Evolutionary conservation across 2,329 filamentous ascomycete species (phyloP), one percentile per base, ranked within the genome.

Genomic region (Ilyonectria sp.): DNA sequence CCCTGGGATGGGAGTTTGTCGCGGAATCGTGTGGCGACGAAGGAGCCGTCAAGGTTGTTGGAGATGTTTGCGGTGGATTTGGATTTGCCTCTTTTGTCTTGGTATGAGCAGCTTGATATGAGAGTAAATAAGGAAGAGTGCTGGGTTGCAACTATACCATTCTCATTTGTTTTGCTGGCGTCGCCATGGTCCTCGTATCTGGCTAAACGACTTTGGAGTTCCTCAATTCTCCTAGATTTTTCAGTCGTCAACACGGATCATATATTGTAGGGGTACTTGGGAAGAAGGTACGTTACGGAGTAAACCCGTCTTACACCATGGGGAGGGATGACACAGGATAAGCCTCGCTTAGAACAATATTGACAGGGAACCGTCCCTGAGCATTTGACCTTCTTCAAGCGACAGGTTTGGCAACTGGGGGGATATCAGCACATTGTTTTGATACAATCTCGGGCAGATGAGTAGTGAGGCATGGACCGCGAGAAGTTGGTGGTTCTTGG

Each of bases 381-480:
- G 33, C 47, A 60, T 37, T 60, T 60, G 10, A 53, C 57, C 8
- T 60, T 60, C n/a, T 60, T 60, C 17, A 49, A 7, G 23, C 57
- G 57, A 10, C 57, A 60, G 26, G 57, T 60, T 47, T 31, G 23
- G 6, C 57, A 53, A 5, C 57, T 60, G 8, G 1, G 13, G 23
- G 3, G 13, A 15, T 52, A 23, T 60, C 33, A 60, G 47, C 5
- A 4, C 17, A 23, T 8, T 40, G 13, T 1, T 40, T 31, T 21
- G 19, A 58, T 31, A 15, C n/a, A 15, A 40, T n/a, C 10, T 13
- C 29, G 6, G 26, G 21, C 8, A 21, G 23, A 58, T 19, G 7
- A 47, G 11, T 10, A 55, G 13, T 23, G 21, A 35, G 19, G 17
- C 17, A 19, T 50, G 47, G 5, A n/a, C n/a, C 29, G 47, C 13